phyloP scores from a whole-genome alignment of 441 rosid species.

The Brassica hybrid region DNA sequence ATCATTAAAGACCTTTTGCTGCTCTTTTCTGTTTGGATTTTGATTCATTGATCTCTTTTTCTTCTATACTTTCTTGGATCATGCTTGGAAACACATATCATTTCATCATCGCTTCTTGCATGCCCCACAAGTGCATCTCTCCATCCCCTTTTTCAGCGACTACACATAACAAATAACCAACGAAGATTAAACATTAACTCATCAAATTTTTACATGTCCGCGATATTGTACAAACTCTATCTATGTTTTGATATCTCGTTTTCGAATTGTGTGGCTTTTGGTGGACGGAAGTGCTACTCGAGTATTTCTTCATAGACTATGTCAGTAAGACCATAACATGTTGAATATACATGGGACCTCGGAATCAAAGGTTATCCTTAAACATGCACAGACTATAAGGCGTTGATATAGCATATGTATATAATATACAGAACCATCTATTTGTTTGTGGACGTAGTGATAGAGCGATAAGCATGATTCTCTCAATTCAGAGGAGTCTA shows the following conservation, averaged over 20 bases:
- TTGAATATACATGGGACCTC: neutral
- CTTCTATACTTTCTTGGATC: slow-evolving; percentile 21
- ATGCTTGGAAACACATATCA: slow-evolving; percentile 23
- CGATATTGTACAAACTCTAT: neutral
- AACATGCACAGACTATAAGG: slow-evolving; percentile 8
- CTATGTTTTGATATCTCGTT: neutral
- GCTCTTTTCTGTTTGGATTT: slow-evolving; percentile 2
- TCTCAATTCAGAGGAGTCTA: neutral
- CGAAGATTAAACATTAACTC: neutral
- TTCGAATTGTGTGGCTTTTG: neutral
- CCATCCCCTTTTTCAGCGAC: slow-evolving; percentile 40
- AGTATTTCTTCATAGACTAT: slow-evolving; percentile 1
- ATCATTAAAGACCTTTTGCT: neutral
- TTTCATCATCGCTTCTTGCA: slow-evolving; percentile 42
- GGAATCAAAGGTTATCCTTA: neutral
- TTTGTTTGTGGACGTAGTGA: neutral
- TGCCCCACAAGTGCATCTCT: slow-evolving; percentile 47
- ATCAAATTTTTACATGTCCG: neutral
- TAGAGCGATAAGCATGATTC: neutral
- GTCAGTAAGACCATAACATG: slow-evolving; percentile 8
- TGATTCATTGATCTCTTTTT: slow-evolving; percentile 7
- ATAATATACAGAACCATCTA: neutral
- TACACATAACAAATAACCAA: slow-evolving; percentile 12
- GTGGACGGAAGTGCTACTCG: neutral
- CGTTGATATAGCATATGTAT: neutral